Evolutionary conservation across 106 monocot genomes (phyloP), one percentile per base, ranked within the genome.

Genomic region (Hemerocallis citrina): DNA sequence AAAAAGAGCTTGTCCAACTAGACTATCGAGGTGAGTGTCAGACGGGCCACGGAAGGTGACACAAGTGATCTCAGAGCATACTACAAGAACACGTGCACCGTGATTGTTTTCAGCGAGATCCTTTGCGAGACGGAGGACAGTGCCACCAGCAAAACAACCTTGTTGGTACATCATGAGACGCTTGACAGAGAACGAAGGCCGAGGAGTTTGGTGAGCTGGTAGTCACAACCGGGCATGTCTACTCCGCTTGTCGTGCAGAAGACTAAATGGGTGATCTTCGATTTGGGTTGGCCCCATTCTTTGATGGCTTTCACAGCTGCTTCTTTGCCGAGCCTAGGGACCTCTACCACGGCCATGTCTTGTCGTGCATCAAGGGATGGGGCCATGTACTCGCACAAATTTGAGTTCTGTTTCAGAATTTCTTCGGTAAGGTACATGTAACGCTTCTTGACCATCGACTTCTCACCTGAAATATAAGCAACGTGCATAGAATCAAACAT

Each of bases 381-480:
- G 16, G 58, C 58, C 58, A 58, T 58, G 58, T 34, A 58, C 17
- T 32, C 58, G 9, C 58, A 58, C 30, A 89, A 69, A 61, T 69
- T 68, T 0, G 80, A 72, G 71, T 84, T 74, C 60, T 74, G 80
- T 31, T 73, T 58, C 3, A 58, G 58, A 17, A 58, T 58, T 2
- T 34, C 58, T 35, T 58, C 58, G 35, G 31, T 35, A 11, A 58
- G 13, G 58, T 58, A 20, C 58, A 58, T 58, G 58, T 58, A 58
- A 8, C 49, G 8, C 22, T 49, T 49, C 3, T 22, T 49, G 49
- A 49, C 21, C 49, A 49, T 49, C 19, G 58, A 58, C 33, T 58
- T 58, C 14, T 58, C 58, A 21, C 88, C 42, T 42, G 3, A 11
- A 45, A 3, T 45, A 4, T 12, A 41, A 41, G 16, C 16, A 41